Conservation (phyloP, 495 filamentous ascomycete species). For the Letharia lupina region DNA sequence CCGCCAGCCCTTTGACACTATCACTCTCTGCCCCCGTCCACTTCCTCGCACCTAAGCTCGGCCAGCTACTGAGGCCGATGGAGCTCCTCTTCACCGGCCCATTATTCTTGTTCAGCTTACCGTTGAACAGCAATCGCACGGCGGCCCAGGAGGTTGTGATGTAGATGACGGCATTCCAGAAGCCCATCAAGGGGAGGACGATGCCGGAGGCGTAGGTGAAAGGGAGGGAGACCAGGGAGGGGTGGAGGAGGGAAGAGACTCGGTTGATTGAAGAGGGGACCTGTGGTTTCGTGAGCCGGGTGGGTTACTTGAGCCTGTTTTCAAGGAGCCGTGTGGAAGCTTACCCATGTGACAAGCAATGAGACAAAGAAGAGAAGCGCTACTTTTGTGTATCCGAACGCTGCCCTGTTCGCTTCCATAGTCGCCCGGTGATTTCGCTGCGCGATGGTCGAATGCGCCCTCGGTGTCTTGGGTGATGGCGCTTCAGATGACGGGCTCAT, state of each 20-base stretch:
- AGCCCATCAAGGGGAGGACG: conserved; percentile 76
- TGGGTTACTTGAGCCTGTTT: conserved; percentile 1
- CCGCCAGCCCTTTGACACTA: background rate
- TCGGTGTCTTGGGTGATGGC: background rate
- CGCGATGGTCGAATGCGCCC: background rate
- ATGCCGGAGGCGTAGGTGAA: conserved; percentile 63
- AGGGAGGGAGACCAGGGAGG: conserved; percentile 43
- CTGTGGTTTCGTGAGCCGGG: conserved; percentile 25
- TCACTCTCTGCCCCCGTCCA: conserved; percentile 9
- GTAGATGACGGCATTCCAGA: conserved; percentile 88
- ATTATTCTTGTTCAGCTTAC: background rate
- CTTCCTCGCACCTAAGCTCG: background rate
- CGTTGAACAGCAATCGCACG: conserved; percentile 9
- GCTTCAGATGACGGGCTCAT: conserved; percentile 2
- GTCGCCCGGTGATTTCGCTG: conserved; percentile 8
- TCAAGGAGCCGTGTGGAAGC: background rate
- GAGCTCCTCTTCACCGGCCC: background rate
- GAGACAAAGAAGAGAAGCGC: conserved; percentile 76
- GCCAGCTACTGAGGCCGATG: background rate
- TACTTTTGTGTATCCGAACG: conserved; percentile 74
- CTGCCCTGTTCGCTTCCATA: conserved; percentile 34
- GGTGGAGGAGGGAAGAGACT: conserved; percentile 57
- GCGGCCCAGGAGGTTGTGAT: conserved; percentile 46
- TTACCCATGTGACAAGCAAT: conserved; percentile 71
- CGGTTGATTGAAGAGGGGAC: conserved; percentile 75